phyloP scores from a whole-genome alignment of 2,329 filamentous ascomycete genomes.

The Sclerotinia borealis region DNA sequence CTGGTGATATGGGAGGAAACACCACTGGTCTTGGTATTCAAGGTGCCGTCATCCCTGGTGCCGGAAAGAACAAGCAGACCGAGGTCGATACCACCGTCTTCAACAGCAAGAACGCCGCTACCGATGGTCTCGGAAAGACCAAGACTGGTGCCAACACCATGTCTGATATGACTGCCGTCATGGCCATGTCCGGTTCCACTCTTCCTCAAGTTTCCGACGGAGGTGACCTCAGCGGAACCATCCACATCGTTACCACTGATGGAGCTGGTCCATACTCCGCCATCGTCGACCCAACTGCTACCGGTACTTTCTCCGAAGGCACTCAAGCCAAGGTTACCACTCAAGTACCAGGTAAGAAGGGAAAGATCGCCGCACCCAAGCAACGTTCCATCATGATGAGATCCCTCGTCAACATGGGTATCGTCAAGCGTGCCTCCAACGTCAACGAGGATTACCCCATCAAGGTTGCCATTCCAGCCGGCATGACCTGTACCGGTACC shows the following conservation, averaged over 20 bases:
- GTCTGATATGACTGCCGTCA: conserved; percentile 50
- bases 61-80: conserved; percentile 38
- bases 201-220: conserved; percentile 55
- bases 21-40: conserved; percentile 39
- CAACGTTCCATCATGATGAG: conserved; percentile 25
- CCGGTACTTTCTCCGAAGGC: conserved; percentile 43
- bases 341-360: conserved; percentile 42
- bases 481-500: conserved; percentile 51
- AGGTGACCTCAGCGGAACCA: conserved; percentile 53
- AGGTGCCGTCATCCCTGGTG: conserved; percentile 37
- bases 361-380: conserved; percentile 34
- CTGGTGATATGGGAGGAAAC: conserved; percentile 39
- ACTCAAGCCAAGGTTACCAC: conserved; percentile 47
- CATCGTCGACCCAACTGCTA: conserved; percentile 57
- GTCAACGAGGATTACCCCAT: conserved; percentile 40
- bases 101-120: conserved; percentile 46
- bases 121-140: conserved; percentile 53
- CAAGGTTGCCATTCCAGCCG: conserved; percentile 37
- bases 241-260: conserved; percentile 63
- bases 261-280: conserved; percentile 52
- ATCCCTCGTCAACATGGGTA: conserved; percentile 26
- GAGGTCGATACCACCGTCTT: conserved; percentile 44
- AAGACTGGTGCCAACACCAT: conserved; percentile 49
- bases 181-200: conserved; percentile 47
- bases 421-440: conserved; percentile 32